Evolutionary conservation across 192 early-diverging fungal genomes (phyloP).

Genomic region (Backusella tarrabulga): DNA sequence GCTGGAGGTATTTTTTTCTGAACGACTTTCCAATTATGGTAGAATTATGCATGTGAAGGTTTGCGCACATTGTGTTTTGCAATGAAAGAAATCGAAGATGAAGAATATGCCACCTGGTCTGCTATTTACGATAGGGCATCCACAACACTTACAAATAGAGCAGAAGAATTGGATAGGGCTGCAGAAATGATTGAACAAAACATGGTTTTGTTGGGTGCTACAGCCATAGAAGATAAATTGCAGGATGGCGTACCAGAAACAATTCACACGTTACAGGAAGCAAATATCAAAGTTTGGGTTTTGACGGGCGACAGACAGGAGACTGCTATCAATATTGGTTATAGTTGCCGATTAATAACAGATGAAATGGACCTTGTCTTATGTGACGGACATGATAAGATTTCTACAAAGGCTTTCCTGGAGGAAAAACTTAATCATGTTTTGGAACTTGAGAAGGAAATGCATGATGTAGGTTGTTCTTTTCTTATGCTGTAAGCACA

Average conservation of each 20-base stretch:
- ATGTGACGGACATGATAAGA: conserved; percentile 83
- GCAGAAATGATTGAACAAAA: conserved; percentile 92
- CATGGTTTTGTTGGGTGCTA: conserved; percentile 84
- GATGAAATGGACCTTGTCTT: conserved; percentile 92
- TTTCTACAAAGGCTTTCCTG: conserved; percentile 82
- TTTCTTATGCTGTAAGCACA: neutral
- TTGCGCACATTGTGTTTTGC: conserved; percentile 91
- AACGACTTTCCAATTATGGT: neutral
- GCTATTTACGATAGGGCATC: conserved; percentile 76
- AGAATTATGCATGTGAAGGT: conserved; percentile 83
- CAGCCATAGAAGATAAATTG: conserved; percentile 95
- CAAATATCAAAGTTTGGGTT: conserved; percentile 95
- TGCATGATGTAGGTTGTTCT: conserved; percentile 21
- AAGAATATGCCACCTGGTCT: conserved; percentile 83
- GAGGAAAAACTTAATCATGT: conserved; percentile 68
- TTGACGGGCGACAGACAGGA: conserved; percentile 95
- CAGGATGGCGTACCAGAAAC: conserved; percentile 97
- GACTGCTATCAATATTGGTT: conserved; percentile 97
- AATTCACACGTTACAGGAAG: conserved; percentile 87
- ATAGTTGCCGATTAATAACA: conserved; percentile 86
- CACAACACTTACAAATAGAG: conserved; percentile 81
- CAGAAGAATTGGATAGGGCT: conserved; percentile 75
- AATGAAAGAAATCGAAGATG: conserved; percentile 74
- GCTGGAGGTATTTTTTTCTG: neutral
- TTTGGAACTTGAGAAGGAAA: conserved; percentile 39